phyloP scores from a whole-genome alignment of 2,329 filamentous ascomycete genomes.

The Trichoderma sp. region DNA sequence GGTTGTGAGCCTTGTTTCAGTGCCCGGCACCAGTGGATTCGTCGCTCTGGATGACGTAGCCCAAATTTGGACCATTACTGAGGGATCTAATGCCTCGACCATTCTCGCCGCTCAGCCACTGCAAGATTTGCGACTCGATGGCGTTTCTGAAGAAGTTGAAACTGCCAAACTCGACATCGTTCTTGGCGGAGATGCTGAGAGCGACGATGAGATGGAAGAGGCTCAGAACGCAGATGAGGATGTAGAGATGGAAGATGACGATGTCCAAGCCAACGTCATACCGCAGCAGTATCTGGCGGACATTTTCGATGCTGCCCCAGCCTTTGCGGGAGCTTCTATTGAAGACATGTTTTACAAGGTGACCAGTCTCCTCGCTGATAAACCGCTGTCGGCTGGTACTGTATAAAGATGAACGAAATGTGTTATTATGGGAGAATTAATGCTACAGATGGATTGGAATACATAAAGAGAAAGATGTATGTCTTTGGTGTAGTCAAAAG shows the following conservation, averaged over 20 bases:
- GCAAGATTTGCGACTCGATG: conserved; percentile 56
- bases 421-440: background rate
- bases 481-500: background rate
- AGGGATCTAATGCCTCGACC: conserved; percentile 60
- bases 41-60: conserved; percentile 76
- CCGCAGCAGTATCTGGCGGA: conserved; percentile 69
- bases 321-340: conserved; percentile 71
- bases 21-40: conserved; percentile 69
- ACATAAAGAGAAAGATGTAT: background rate
- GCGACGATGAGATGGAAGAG: conserved; percentile 48
- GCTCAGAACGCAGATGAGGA: conserved; percentile 45
- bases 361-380: conserved; percentile 61
- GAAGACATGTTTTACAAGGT: conserved; percentile 78
- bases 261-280: conserved; percentile 63
- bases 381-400: conserved; percentile 46
- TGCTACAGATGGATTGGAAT: background rate
- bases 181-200: conserved; percentile 47
- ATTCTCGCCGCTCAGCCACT: conserved; percentile 59
- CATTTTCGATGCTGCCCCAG: conserved; percentile 70
- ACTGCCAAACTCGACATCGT: conserved; percentile 38
- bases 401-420: conserved; percentile 20
- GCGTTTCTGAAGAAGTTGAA: conserved; percentile 37
- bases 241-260: conserved; percentile 51
- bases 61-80: conserved; percentile 66
- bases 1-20: conserved; percentile 69